Conservation (phyloP, 2,329 filamentous ascomycete genomes). For the Alternaria brassicicola region DNA sequence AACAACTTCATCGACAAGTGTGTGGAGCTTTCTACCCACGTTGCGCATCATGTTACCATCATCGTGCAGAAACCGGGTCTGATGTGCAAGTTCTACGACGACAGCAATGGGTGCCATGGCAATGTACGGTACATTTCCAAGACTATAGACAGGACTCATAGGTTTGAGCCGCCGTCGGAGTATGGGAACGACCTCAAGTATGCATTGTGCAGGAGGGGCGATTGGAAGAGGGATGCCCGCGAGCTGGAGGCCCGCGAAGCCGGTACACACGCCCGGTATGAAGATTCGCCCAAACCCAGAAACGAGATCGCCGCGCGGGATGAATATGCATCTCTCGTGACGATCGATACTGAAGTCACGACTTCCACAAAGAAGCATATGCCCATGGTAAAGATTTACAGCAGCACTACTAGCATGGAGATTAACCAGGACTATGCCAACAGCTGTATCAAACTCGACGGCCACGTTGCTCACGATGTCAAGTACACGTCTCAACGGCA, state of each 20-base stretch:
- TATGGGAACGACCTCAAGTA: background rate
- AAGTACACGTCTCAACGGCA: background rate
- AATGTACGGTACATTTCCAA: background rate
- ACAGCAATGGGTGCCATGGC: background rate
- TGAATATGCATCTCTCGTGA: background rate
- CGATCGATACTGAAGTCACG: background rate
- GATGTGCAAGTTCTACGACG: background rate
- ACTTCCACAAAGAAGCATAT: background rate
- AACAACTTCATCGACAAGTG: background rate
- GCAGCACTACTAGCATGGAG: background rate
- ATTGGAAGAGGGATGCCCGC: background rate
- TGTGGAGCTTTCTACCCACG: background rate
- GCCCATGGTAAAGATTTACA: background rate
- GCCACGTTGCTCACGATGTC: background rate
- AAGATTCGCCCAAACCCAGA: too few relatives aligned
- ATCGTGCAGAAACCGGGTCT: background rate
- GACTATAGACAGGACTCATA: background rate
- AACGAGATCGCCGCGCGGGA: too few relatives aligned
- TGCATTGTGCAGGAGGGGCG: background rate
- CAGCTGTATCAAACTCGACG: background rate
- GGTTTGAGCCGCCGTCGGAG: background rate
- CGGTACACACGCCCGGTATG: too few relatives aligned
- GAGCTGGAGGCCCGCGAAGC: background rate
- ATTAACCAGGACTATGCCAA: background rate
- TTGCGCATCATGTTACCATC: background rate